Evolutionary conservation across 345 rosid genomes (phyloP).

Genomic region (Cardamine chenopodiifolia): DNA sequence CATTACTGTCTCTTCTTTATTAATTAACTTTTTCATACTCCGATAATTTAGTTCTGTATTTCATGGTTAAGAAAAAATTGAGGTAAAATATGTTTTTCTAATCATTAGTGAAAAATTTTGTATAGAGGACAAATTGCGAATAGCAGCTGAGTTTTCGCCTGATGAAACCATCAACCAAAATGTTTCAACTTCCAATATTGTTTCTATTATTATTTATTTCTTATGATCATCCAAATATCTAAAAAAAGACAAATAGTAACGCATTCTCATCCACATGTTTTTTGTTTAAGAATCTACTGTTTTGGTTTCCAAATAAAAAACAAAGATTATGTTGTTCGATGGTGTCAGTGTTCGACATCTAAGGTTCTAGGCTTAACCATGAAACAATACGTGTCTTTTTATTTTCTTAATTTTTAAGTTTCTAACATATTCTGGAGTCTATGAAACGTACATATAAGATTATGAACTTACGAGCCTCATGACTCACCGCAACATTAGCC

Average conservation of each 20-base stretch:
- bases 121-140: conserved; percentile 14
- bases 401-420: neutral
- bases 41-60: too few species aligned
- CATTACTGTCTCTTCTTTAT: neutral
- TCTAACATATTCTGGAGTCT: neutral
- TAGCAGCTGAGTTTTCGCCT: conserved; percentile 12
- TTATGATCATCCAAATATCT: conserved; percentile 18
- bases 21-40: neutral
- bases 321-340: conserved; percentile 6
- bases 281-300: neutral
- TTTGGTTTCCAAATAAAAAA: conserved; percentile 7
- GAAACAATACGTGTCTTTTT: conserved; percentile 3
- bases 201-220: neutral
- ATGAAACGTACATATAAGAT: neutral
- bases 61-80: too few species aligned
- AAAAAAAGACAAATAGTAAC: conserved; percentile 6
- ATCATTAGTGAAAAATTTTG: neutral
- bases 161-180: conserved; percentile 20
- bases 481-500: conserved; percentile 9
- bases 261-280: neutral
- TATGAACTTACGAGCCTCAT: neutral
- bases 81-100: neutral
- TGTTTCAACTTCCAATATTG: conserved; percentile 30
- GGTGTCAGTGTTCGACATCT: conserved; percentile 22
- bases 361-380: neutral